Conservation (phyloP, 2,329 filamentous ascomycete genomes). For the Geoglossum cookeanum region DNA sequence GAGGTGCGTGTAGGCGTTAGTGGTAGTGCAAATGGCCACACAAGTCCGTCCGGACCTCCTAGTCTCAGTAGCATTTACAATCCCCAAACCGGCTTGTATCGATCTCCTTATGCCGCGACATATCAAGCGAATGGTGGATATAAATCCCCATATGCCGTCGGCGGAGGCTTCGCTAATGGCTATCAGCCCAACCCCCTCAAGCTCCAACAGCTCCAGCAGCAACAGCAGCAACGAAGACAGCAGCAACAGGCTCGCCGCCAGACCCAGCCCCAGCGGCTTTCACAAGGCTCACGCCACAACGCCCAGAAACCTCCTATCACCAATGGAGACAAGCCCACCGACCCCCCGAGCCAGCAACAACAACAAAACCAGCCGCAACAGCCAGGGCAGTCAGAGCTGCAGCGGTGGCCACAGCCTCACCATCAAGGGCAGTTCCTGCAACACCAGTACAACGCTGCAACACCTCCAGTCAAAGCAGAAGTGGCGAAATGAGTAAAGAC, state of each 20-base stretch:
- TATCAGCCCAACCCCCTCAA: conserved; percentile 1
- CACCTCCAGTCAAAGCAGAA: background rate
- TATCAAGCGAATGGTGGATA: conserved; percentile 3
- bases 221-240: background rate
- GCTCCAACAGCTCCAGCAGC: background rate
- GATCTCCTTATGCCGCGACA: background rate
- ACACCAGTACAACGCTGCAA: background rate
- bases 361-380: background rate
- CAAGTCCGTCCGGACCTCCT: too few relatives aligned
- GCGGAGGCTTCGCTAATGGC: conserved; percentile 2
- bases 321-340: background rate
- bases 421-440: background rate
- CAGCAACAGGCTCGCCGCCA: background rate
- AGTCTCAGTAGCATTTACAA: background rate
- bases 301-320: background rate
- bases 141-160: conserved; percentile 1
- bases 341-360: background rate
- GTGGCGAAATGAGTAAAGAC: background rate
- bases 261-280: background rate
- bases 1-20: background rate
- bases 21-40: background rate
- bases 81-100: background rate
- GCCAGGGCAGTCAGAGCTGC: background rate
- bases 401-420: background rate
- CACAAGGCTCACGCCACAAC: background rate